Evolutionary conservation across 495 filamentous ascomycete genomes (phyloP).

Genomic region (Daldinia decipiens): DNA sequence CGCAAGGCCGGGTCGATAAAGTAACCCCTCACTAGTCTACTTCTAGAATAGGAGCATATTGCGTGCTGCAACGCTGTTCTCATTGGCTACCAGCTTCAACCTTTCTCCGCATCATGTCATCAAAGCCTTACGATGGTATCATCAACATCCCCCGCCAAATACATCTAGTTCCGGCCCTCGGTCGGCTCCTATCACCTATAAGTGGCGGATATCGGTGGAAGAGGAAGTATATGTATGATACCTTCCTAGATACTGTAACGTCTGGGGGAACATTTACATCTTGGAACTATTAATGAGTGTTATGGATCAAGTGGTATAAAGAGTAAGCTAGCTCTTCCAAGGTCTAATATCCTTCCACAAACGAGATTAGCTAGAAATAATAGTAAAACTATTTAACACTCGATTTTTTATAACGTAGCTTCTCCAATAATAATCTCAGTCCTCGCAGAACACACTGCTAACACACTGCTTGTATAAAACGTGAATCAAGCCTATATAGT

Average conservation of each 20-base stretch:
- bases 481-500: too few species aligned
- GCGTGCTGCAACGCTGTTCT: slow-evolving; percentile 39
- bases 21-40: slow-evolving; percentile 46
- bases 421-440: too few species aligned
- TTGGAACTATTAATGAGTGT: background rate
- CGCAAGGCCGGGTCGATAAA: slow-evolving; percentile 18
- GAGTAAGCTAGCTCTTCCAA: background rate
- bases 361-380: background rate
- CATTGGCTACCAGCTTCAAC: slow-evolving; percentile 40
- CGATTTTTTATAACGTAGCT: too few species aligned
- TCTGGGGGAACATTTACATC: background rate
- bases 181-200: slow-evolving; percentile 7
- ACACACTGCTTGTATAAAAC: too few species aligned
- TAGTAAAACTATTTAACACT: too few species aligned
- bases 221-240: background rate
- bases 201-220: slow-evolving; percentile 31
- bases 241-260: background rate
- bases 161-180: slow-evolving; percentile 27
- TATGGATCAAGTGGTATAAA: background rate
- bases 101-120: slow-evolving; percentile 47
- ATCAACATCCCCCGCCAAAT: slow-evolving; percentile 24
- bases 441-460: too few species aligned
- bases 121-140: slow-evolving; percentile 45
- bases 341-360: background rate
- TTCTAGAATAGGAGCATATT: slow-evolving; percentile 36